phyloP scores from a whole-genome alignment of 305 asterid species.

The Fraxinus dipetala region DNA sequence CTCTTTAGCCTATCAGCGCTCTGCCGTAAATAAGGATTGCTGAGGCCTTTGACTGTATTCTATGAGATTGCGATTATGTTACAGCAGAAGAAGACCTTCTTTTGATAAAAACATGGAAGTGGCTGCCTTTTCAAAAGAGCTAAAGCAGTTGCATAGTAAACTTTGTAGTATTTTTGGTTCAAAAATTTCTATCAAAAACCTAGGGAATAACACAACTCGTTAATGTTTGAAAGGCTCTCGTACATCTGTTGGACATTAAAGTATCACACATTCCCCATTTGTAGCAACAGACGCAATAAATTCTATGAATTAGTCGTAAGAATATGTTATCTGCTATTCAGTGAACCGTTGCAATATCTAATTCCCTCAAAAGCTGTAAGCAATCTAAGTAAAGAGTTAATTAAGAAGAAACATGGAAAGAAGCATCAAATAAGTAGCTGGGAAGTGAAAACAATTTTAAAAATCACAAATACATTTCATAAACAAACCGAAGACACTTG shows the following conservation, averaged over 20 bases:
- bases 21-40: background rate
- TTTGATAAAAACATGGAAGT: background rate
- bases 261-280: background rate
- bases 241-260: background rate
- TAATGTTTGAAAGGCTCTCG: background rate
- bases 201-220: background rate
- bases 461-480: background rate
- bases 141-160: background rate
- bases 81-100: background rate
- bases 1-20: background rate
- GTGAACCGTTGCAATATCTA: background rate
- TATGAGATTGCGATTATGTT: background rate
- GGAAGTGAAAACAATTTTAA: background rate
- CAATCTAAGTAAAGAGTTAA: background rate
- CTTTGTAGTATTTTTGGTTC: background rate
- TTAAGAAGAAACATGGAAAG: background rate
- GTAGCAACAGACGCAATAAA: background rate
- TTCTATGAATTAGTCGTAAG: background rate
- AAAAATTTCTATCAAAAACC: background rate
- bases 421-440: background rate
- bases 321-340: background rate
- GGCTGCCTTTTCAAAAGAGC: background rate
- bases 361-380: background rate
- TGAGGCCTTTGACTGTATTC: background rate
- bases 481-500: slow-evolving; percentile 35